These are phyloP conservation scores for Tritrichomonas foetus DNA, from an alignment of 208 protist species.

Conservation along the genomic window DNA sequence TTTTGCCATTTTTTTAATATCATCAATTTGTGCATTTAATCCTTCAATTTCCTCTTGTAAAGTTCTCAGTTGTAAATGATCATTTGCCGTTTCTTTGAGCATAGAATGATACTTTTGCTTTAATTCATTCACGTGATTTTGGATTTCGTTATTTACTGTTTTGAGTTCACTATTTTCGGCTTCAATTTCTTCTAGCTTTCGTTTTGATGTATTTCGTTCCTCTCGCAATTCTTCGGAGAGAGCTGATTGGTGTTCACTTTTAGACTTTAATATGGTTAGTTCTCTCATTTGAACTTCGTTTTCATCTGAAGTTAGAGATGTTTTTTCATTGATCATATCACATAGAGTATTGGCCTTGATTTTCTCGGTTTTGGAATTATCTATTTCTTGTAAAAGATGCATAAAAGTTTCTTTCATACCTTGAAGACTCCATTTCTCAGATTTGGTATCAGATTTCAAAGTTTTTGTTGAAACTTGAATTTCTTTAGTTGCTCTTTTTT, in stretches of 20 bases:
- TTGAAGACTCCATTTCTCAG: background rate
- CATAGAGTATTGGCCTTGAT: background rate
- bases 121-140: background rate
- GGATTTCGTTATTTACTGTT: background rate
- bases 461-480: background rate
- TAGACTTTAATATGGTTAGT: background rate
- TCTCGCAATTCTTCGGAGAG: background rate
- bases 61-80: background rate
- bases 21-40: background rate
- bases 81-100: background rate
- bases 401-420: constrained; percentile 2
- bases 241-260: background rate
- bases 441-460: background rate
- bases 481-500: background rate
- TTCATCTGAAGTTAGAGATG: background rate
- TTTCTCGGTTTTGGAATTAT: background rate
- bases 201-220: background rate
- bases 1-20: background rate
- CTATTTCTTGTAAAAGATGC: background rate
- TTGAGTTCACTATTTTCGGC: background rate
- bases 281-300: background rate
- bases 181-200: background rate
- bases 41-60: background rate
- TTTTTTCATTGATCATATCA: background rate
- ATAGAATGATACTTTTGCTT: background rate